Conservation (phyloP, 2,329 filamentous ascomycete genomes). For the Phyllachora maydis region DNA sequence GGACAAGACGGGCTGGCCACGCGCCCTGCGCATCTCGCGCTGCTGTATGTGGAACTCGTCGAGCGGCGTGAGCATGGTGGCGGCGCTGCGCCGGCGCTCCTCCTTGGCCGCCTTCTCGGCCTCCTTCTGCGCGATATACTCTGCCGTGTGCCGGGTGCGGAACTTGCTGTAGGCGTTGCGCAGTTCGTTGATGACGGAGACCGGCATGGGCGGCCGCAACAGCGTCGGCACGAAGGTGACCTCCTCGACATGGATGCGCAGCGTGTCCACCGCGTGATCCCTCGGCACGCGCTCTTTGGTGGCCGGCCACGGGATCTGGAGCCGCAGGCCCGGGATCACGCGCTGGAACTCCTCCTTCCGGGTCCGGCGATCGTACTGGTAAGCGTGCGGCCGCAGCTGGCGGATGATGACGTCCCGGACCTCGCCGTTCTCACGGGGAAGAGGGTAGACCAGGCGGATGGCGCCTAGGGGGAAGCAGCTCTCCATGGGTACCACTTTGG, state of each 20-base stretch:
- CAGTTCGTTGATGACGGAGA: conserved; percentile 64
- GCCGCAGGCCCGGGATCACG: conserved; percentile 50
- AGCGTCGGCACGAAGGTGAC: conserved; percentile 63
- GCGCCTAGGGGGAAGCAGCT: conserved; percentile 44
- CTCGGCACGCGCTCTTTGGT: conserved; percentile 23
- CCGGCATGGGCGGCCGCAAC: conserved; percentile 57
- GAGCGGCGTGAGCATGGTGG: conserved; percentile 30
- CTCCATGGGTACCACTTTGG: conserved; percentile 25
- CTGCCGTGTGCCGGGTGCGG: conserved; percentile 58
- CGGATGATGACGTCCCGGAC: conserved; percentile 61
- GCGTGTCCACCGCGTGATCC: conserved; percentile 47
- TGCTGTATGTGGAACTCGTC: conserved; percentile 37
- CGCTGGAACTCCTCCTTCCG: conserved; percentile 28
- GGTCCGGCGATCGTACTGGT: conserved; percentile 26
- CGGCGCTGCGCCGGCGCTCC: conserved; percentile 14
- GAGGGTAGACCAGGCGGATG: conserved; percentile 63
- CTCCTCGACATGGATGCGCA: conserved; percentile 54
- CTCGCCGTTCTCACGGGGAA: conserved; percentile 39
- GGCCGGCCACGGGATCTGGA: conserved; percentile 59
- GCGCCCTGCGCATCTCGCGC: conserved; percentile 25
- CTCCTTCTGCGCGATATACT: conserved; percentile 37
- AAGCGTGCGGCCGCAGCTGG: conserved; percentile 34
- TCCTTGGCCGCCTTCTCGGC: conserved; percentile 14
- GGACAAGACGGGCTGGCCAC: conserved; percentile 33
- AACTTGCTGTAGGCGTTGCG: conserved; percentile 66